Evolutionary conservation across 2,329 filamentous ascomycete genomes (phyloP).

Genomic region (Talaromyces sp.): DNA sequence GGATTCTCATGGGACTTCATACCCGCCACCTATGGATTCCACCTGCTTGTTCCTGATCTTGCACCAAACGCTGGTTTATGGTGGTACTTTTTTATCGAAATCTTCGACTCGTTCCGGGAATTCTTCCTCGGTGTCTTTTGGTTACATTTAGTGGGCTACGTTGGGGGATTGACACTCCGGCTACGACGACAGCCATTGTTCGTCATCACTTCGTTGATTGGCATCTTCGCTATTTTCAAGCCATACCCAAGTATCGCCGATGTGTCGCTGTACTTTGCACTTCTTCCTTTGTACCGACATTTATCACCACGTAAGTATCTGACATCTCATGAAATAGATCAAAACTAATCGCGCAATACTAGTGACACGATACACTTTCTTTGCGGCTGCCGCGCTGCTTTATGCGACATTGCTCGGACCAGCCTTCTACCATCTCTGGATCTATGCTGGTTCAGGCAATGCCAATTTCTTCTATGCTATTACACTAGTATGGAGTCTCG

Average conservation of each 20-base stretch:
- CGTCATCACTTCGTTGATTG: constrained; percentile 77
- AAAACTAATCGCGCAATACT: not conserved
- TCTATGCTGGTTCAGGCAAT: constrained; percentile 95
- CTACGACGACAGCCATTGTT: constrained; percentile 83
- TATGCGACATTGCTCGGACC: constrained; percentile 89
- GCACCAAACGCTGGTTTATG: constrained; percentile 94
- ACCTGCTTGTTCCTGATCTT: constrained; percentile 84
- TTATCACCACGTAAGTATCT: constrained; percentile 70
- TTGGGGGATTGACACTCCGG: constrained; percentile 79
- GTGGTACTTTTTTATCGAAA: constrained; percentile 99
- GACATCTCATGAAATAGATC: not conserved
- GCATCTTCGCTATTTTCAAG: constrained; percentile 92
- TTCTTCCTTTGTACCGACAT: constrained; percentile 85
- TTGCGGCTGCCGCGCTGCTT: constrained; percentile 76
- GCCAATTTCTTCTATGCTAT: constrained; percentile 99
- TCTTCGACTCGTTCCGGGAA: constrained; percentile 95
- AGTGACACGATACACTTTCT: constrained; percentile 92
- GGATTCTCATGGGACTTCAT: constrained; percentile 84
- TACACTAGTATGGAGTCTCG: constrained; percentile 95
- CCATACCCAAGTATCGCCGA: constrained; percentile 94
- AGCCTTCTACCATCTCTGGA: constrained; percentile 96
- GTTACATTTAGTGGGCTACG: constrained; percentile 89
- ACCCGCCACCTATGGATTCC: constrained; percentile 85
- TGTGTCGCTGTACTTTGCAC: constrained; percentile 77
- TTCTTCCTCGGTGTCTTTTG: constrained; percentile 99